Evolutionary conservation across 2,329 filamentous ascomycete genomes (phyloP).

Genomic region (Pyricularia pennisetigena): DNA sequence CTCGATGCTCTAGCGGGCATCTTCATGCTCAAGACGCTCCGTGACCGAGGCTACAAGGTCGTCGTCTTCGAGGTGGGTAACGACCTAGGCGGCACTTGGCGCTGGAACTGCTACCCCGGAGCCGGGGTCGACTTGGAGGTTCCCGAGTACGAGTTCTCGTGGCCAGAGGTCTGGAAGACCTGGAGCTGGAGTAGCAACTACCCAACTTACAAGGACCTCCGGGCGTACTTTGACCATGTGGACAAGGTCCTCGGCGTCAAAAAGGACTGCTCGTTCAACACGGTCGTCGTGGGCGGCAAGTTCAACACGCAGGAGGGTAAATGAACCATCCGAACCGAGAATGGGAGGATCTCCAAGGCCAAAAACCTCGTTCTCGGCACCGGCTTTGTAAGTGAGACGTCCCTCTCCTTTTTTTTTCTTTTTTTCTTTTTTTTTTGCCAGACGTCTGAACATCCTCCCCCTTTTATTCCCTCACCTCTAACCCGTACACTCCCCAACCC

Average conservation of each 20-base stretch:
- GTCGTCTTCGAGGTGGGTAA: not conserved
- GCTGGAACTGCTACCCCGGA: constrained; percentile 11
- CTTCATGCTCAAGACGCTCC: not conserved
- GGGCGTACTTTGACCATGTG: not conserved
- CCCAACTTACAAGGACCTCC: constrained; percentile 30
- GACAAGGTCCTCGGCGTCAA: not conserved
- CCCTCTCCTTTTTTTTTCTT: too few species aligned
- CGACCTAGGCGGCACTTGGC: not conserved
- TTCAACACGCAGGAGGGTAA: not conserved
- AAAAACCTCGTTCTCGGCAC: not conserved
- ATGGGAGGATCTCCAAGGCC: not conserved
- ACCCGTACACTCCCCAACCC: too few species aligned
- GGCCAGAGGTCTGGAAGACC: constrained; percentile 39
- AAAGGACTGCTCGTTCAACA: not conserved
- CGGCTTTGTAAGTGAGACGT: not conserved
- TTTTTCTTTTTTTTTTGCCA: not conserved
- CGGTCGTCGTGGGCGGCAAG: not conserved
- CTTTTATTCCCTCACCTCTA: too few species aligned
- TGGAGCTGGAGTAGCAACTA: constrained; percentile 49
- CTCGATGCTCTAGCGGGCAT: not conserved
- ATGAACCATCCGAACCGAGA: not conserved
- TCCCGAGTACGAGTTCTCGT: constrained; percentile 42
- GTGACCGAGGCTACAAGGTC: not conserved
- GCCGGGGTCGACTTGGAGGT: constrained; percentile 43
- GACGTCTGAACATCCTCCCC: too few species aligned